Conservation (phyloP, 2,329 filamentous ascomycete species). For the Hypoxylon sp. region DNA sequence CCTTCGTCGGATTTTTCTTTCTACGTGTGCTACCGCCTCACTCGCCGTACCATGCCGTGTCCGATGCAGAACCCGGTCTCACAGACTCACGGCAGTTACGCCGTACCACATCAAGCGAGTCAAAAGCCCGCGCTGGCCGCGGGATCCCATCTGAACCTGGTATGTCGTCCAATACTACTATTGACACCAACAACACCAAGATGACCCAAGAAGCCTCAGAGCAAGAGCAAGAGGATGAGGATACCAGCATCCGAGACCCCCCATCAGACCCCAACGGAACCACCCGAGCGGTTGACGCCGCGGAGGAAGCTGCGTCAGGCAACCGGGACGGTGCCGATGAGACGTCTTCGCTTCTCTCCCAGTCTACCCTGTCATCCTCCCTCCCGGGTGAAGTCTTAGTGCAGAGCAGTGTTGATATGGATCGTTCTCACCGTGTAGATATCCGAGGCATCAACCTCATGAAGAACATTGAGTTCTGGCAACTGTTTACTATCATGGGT, state of each 20-base stretch:
- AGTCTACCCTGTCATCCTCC: constrained; percentile 66
- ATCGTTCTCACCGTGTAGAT: constrained; percentile 87
- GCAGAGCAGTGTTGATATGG: constrained; percentile 76
- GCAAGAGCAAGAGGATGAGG: constrained; percentile 46
- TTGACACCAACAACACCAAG: constrained; percentile 55
- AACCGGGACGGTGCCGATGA: constrained; percentile 71
- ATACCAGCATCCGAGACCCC: constrained; percentile 40
- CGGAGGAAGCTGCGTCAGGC: constrained; percentile 44
- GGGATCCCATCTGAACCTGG: constrained; percentile 71
- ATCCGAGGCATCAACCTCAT: constrained; percentile 87
- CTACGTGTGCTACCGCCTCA: constrained; percentile 77
- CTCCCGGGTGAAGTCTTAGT: constrained; percentile 66
- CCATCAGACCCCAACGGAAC: constrained; percentile 29
- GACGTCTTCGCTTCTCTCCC: constrained; percentile 84
- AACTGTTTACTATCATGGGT: constrained; percentile 88
- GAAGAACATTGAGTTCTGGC: constrained; percentile 85
- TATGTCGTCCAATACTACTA: constrained; percentile 66
- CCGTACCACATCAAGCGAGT: constrained; percentile 61
- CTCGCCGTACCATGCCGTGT: constrained; percentile 69
- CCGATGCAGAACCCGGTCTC: constrained; percentile 57
- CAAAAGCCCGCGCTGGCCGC: constrained; percentile 60
- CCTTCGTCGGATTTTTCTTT: constrained; percentile 86
- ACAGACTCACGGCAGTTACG: constrained; percentile 59
- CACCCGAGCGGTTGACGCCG: constrained; percentile 44
- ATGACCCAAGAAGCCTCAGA: constrained; percentile 50